Evolutionary conservation across 2,329 filamentous ascomycete species (phyloP), one percentile per base, ranked within the genome.

Genomic region (Ceratocystis albifundus): DNA sequence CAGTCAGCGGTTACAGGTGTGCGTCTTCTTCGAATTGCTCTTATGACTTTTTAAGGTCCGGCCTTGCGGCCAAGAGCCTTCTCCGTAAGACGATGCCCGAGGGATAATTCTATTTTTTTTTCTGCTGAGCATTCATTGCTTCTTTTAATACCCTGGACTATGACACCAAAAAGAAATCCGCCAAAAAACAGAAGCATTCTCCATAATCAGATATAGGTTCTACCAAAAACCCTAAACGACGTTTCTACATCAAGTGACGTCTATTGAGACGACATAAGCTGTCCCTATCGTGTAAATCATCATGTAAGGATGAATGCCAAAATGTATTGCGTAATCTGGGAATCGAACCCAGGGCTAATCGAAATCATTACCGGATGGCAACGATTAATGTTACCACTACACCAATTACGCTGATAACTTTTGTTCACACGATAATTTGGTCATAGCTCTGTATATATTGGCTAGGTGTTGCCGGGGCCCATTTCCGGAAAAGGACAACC

Each of bases 231-330:
- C 36, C 66, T 57, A 17, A 62, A 63, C 66, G 62, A 63, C 62
- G 57, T 57, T 55, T 67, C 20, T 67, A 67, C 66, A 67, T 67
- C 66, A 67, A 32, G 41, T 46, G 48, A 55, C 66, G 53, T 63
- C 22, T 57, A 1, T 30, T 57, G 30, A 2, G 53, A 57, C 22
- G 66, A 62, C 36, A 62, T 67, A 67, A 67, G 66, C 66, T 67
- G 66, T 67, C 66, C 66, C 66, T 67, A 67, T 67, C 66, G 57
- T 67, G 62, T 57, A 62, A 67, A 67, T 67, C 66, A 65, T 67
- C 66, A 67, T 64, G 15, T 30, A 12, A 55, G 28, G 59, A 12
- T 20, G 6, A 4, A 22, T 41, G 17, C 22, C 10, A 53, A 64
- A 64, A 66, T 48, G 30, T n/a, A 30, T 45, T 66, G 65, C 65